Conservation (phyloP, 495 filamentous ascomycete species). For the Neurospora sp. region DNA sequence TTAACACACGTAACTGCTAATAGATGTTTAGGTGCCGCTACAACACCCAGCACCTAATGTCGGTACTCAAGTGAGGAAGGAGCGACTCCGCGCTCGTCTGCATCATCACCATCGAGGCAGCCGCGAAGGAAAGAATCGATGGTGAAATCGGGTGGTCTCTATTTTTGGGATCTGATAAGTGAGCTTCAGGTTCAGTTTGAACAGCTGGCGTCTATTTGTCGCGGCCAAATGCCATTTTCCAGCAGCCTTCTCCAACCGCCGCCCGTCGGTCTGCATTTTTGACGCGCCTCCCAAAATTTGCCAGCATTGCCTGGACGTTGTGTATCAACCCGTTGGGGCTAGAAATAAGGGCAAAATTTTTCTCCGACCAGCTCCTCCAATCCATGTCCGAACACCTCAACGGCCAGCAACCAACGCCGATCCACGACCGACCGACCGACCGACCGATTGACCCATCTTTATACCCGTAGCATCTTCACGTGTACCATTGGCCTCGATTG, state of each 20-base stretch:
- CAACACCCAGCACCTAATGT: neutral
- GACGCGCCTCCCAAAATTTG: neutral
- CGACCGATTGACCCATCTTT: neutral
- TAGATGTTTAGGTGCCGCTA: neutral
- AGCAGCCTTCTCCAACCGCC: neutral
- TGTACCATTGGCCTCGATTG: neutral
- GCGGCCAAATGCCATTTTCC: neutral
- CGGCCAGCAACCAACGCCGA: slow-evolving; percentile 7
- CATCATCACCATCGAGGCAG: neutral
- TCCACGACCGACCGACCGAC: slow-evolving; percentile 1
- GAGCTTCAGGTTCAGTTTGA: neutral
- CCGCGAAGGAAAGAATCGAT: neutral
- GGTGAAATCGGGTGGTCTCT: neutral
- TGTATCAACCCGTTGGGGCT: slow-evolving; percentile 36
- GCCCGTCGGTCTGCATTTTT: neutral
- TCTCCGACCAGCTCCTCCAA: slow-evolving; percentile 18
- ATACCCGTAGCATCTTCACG: neutral
- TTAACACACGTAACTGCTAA: neutral
- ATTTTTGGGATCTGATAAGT: neutral
- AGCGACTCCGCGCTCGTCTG: neutral
- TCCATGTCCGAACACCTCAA: slow-evolving; percentile 9
- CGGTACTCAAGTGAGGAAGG: neutral
- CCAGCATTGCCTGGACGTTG: slow-evolving; percentile 14
- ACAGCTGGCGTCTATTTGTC: neutral
- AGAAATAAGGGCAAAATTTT: slow-evolving; percentile 37